A percentile compares a stretch with the other conserved stretches of the same genome.
Evolutionary conservation across 441 rosid species (phyloP).

Genomic region (Syzygium syzygioides): DNA sequence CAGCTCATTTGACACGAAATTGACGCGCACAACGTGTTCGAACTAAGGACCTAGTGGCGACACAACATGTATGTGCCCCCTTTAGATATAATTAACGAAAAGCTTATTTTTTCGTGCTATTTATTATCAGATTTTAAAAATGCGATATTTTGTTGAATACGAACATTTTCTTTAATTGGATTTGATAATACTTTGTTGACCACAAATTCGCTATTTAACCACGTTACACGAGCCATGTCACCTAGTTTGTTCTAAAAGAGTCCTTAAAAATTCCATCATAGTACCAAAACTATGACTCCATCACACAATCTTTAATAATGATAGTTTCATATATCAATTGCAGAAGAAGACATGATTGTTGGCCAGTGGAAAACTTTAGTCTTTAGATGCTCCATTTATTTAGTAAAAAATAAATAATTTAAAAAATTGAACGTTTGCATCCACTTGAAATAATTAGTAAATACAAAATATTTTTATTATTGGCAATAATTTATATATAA

Average conservation of each 20-base stretch:
- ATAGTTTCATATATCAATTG: neutral
- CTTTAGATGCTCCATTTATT: too few relatives aligned
- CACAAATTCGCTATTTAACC: too few relatives aligned
- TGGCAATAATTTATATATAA: too few relatives aligned
- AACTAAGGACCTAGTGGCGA: neutral
- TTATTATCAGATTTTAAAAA: neutral
- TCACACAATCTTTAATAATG: neutral
- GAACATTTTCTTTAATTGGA: neutral
- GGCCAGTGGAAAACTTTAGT: neutral
- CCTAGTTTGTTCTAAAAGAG: neutral
- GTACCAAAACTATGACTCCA: neutral
- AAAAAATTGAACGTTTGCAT: too few relatives aligned
- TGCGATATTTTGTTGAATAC: rapidly evolving
- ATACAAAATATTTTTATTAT: too few relatives aligned
- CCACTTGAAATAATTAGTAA: too few relatives aligned
- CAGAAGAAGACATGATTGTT: neutral
- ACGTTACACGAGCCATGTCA: neutral
- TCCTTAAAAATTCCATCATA: neutral
- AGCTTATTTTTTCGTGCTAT: neutral
- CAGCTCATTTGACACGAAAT: neutral
- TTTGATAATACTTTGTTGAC: neutral
- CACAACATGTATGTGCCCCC: neutral
- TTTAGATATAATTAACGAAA: too few relatives aligned
- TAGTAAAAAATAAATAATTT: too few relatives aligned
- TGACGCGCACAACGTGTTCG: neutral